Conservation (phyloP, 2,329 filamentous ascomycete species). For the Penicillium olsonii region DNA sequence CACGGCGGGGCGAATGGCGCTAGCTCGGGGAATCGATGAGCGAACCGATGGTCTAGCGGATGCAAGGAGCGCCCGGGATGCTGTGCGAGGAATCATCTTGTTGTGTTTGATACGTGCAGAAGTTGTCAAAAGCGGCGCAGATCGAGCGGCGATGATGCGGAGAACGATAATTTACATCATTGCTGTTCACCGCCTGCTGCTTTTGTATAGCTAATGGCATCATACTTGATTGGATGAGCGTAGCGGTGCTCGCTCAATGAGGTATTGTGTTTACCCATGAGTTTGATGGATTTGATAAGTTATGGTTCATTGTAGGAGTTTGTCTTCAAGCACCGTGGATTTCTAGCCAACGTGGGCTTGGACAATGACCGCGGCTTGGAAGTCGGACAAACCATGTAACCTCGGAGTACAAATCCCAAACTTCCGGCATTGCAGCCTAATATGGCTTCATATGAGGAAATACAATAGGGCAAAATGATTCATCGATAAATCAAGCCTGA, state of each 20-base stretch:
- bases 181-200: conserved; percentile 1
- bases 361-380: no score
- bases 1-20: conserved; percentile 8
- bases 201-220: not conserved
- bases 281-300: no score
- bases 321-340: no score
- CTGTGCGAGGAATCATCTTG: conserved; percentile 40
- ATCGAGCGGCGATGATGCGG: conserved; percentile 11
- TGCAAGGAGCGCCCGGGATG: conserved; percentile 43
- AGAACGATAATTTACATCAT: conserved; percentile 17
- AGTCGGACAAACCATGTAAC: no score
- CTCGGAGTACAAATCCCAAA: no score
- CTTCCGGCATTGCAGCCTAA: no score
- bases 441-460: no score
- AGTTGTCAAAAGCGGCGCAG: not conserved
- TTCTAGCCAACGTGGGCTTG: no score
- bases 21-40: conserved; percentile 21
- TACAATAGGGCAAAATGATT: no score
- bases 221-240: conserved; percentile 3
- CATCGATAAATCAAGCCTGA: no score
- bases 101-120: not conserved
- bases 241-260: not conserved
- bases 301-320: no score
- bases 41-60: conserved; percentile 19
- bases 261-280: conserved; percentile 5